Percentiles rank a stretch among this genome's conserved stretches.
Conservation (phyloP, 1,284 basidiomycete species). For the Schizophyllum amplum region DNA sequence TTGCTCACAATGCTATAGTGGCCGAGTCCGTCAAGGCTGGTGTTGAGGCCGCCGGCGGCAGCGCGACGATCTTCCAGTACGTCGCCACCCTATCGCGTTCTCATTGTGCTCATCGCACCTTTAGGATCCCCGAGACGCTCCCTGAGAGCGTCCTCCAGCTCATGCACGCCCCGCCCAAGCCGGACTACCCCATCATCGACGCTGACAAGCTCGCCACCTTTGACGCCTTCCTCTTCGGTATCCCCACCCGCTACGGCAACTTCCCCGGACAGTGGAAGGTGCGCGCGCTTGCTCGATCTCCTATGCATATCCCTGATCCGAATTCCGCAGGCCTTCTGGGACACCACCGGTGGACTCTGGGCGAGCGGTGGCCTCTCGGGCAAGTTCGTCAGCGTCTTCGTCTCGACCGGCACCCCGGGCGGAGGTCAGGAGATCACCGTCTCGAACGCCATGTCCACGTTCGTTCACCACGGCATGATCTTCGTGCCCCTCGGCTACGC, state of each 20-base stretch:
- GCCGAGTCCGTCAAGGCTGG: slow-evolving; percentile 74
- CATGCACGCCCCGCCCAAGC: slow-evolving; percentile 70
- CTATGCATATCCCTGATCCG: slow-evolving; percentile 1
- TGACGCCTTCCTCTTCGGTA: slow-evolving; percentile 63
- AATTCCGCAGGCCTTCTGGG: slow-evolving; percentile 59
- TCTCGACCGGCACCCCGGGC: slow-evolving; percentile 56
- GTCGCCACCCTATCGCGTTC: slow-evolving; percentile 19
- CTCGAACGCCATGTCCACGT: slow-evolving; percentile 58
- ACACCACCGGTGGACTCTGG: slow-evolving; percentile 78
- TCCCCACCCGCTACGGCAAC: slow-evolving; percentile 73
- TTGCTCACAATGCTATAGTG: slow-evolving; percentile 32
- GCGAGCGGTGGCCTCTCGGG: slow-evolving; percentile 61
- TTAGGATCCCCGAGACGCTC: slow-evolving; percentile 78
- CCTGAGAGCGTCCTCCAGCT: slow-evolving; percentile 64
- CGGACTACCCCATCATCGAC: slow-evolving; percentile 64
- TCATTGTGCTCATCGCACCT: not conserved
- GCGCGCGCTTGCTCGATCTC: not conserved
- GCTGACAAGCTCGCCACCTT: slow-evolving; percentile 57
- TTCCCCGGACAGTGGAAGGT: slow-evolving; percentile 66
- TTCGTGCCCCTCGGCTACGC: slow-evolving; percentile 79
- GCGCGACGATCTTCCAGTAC: slow-evolving; percentile 65
- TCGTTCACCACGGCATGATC: slow-evolving; percentile 75
- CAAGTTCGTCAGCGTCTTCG: slow-evolving; percentile 74
- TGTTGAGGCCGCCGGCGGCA: slow-evolving; percentile 62
- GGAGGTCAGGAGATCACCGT: slow-evolving; percentile 73